These are phyloP conservation scores for Brachypodium distachyon DNA, from an alignment of 202 grass and related monocot species.

Conservation along the genomic window DNA sequence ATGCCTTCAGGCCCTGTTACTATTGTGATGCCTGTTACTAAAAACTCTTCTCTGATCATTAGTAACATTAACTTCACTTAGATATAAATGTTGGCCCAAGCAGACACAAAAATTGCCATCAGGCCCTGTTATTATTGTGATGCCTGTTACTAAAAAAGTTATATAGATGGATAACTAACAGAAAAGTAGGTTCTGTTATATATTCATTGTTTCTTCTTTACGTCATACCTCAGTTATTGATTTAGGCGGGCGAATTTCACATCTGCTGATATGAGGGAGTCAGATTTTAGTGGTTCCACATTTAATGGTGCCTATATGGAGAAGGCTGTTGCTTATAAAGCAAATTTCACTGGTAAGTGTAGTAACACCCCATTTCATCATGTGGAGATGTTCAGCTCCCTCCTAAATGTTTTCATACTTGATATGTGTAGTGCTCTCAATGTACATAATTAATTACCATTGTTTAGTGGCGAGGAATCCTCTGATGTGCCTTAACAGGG, in stretches of 20 bases:
- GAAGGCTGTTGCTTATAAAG: conserved; percentile 96
- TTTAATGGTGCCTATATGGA: conserved; percentile 98
- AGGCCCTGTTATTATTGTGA: too few species aligned
- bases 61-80: too few species aligned
- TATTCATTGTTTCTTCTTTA: background rate
- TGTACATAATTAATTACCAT: conserved; percentile 19
- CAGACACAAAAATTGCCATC: too few species aligned
- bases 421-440: background rate
- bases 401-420: background rate
- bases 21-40: background rate
- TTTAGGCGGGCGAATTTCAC: conserved; percentile 91
- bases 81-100: too few species aligned
- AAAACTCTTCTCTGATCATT: too few species aligned
- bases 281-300: conserved; percentile 94
- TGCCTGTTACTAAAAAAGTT: background rate
- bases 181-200: background rate
- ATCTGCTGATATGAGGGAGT: conserved; percentile 92
- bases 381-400: background rate
- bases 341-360: conserved; percentile 78
- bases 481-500: background rate
- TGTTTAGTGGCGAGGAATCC: background rate
- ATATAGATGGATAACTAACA: background rate
- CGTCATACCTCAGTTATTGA: conserved; percentile 20
- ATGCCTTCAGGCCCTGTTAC: too few species aligned
- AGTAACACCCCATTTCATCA: background rate